These are phyloP conservation scores for Plasmopara muralis DNA, from an alignment of 352 stramenopile species.

Conservation along the genomic window DNA sequence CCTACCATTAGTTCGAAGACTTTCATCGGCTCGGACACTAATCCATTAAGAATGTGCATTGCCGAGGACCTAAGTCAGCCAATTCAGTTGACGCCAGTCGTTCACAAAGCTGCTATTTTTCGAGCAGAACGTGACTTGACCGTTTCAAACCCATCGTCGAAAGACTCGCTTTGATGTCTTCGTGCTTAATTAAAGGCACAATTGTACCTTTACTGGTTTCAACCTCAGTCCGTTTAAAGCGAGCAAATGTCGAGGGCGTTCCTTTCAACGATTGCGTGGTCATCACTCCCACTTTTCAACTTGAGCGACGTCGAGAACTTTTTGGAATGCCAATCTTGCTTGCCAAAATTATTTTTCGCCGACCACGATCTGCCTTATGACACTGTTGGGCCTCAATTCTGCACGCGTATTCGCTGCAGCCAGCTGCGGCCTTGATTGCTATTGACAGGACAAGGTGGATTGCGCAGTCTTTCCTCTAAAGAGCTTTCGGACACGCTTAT, in stretches of 20 bases:
- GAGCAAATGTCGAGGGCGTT: neutral
- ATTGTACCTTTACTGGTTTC: conserved; percentile 6
- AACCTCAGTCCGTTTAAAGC: conserved; percentile 9
- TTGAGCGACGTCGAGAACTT: conserved; percentile 2
- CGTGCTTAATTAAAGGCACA: conserved; percentile 4
- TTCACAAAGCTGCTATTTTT: conserved; percentile 24
- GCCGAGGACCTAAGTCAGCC: conserved; percentile 1
- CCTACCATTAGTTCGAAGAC: no score
- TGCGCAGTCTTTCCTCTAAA: neutral
- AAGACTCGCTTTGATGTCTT: conserved; percentile 2
- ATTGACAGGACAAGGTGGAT: conserved; percentile 1
- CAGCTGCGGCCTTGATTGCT: neutral
- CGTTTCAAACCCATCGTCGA: conserved; percentile 21
- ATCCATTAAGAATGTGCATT: no score
- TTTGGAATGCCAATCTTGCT: conserved; percentile 4
- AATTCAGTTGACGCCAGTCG: conserved; percentile 7
- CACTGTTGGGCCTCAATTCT: neutral
- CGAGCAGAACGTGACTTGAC: conserved; percentile 22
- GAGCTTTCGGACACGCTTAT: neutral
- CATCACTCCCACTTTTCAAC: conserved; percentile 2
- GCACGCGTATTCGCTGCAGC: neutral
- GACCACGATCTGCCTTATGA: conserved; percentile 3
- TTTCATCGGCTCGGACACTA: no score
- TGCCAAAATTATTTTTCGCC: neutral
- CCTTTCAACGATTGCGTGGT: conserved; percentile 4